These are phyloP conservation scores for Aspergillus ellipticus DNA, from an alignment of 495 filamentous ascomycete genomes.

Conservation along the genomic window DNA sequence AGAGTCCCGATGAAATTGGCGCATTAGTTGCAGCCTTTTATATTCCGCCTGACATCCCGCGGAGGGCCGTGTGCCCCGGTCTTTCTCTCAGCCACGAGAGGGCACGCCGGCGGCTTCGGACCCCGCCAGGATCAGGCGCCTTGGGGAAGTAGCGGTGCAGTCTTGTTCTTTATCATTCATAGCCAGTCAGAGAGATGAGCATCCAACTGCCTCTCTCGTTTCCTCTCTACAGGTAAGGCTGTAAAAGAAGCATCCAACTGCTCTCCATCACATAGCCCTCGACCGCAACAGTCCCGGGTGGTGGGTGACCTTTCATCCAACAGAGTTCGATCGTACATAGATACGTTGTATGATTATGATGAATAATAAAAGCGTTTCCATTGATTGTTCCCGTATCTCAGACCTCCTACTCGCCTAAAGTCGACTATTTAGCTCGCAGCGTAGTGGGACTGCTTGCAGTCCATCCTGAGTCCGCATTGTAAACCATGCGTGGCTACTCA, in stretches of 20 bases:
- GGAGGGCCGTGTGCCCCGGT: constrained; percentile 2
- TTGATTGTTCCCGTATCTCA: too few species aligned
- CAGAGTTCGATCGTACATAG: constrained; percentile 12
- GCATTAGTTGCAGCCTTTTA: constrained; percentile 35
- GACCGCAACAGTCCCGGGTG: constrained; percentile 14
- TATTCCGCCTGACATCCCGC: constrained; percentile 2
- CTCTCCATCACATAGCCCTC: constrained; percentile 44
- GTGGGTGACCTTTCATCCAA: constrained; percentile 17
- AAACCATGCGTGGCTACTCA: too few species aligned
- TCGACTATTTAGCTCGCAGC: too few species aligned
- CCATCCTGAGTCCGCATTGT: too few species aligned
- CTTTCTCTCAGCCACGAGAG: constrained; percentile 19
- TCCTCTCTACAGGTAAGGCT: constrained; percentile 36
- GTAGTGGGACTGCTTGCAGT: too few species aligned
- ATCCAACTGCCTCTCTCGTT: constrained; percentile 47
- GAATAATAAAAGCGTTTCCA: constrained; percentile 2
- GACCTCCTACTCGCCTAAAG: too few species aligned
- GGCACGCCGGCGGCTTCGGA: constrained; percentile 13
- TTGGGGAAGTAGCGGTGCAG: constrained; percentile 40
- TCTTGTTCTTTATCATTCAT: constrained; percentile 39
- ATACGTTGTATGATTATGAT: too few species aligned
- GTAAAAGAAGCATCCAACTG: constrained; percentile 53
- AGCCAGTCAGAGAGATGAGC: constrained; percentile 47
- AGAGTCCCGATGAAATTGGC: constrained; percentile 12
- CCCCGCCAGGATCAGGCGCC: constrained; percentile 5